Base-by-base conservation (phyloP, 768 basidiomycete genomes). In the Amanita rimosa region DNA sequence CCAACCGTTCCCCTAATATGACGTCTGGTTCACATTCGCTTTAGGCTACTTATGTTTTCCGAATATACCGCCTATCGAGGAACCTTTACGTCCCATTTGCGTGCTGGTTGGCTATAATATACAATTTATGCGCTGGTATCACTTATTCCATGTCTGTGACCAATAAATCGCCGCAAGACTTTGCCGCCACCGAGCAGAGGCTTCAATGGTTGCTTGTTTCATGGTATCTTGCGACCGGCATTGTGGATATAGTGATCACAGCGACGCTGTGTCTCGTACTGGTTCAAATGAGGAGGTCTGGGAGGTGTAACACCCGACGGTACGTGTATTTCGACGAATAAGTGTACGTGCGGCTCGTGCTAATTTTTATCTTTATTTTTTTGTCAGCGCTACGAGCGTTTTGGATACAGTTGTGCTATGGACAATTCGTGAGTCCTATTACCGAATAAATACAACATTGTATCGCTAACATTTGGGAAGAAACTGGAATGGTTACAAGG, bases 401-500 rank as follows among this genome's bases (percentile, higher is more conserved):
- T 3, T 45, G 27, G 44, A 45, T n/a, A 19, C 10, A 7, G 17
- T 45, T 14, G 17, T 45, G 16, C 29, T 45, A 16, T 45, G 31
- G 26, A 27, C 29, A 7, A 21, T 45, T 26, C 44, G 44, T 45
- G n/a, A 45, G 44, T 33, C n/a, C 2, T 21, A 29, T n/a, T n/a
- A n/a, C 17, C 3, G 44, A 19, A 22, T 3, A n/a, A n/a, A n/a
- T n/a, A n/a, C n/a, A n/a, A n/a, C n/a, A 27, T 9, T 27, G 8
- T 27, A 16, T 44, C 9, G 36, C n/a, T 29, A 19, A 45, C 13
- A 45, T n/a, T 19, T 11, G 13, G n/a, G 13, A 27, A 45, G 44
- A 45, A 34, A 45, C 44, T n/a, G 44, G 44, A n/a, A 17, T 45
- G 29, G 31, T 45, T 45, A 45, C 44, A 33, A 45, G 44, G 44